Percentiles rank a stretch among this genome's conserved stretches.
These are phyloP conservation scores for Hypoxylon trugodes DNA, from an alignment of 495 filamentous ascomycete genomes.

Conservation along the genomic window DNA sequence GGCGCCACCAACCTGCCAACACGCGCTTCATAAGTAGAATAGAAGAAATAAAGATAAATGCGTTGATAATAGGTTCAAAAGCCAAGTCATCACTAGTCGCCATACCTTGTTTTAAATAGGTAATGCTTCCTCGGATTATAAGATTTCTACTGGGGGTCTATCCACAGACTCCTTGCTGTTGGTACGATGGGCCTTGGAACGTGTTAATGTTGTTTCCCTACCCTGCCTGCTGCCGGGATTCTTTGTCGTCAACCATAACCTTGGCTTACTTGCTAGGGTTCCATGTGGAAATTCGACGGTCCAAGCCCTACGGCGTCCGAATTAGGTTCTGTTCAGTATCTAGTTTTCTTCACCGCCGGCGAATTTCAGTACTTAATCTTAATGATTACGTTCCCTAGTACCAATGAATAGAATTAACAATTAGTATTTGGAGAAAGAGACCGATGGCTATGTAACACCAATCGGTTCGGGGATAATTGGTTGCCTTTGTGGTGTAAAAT, in stretches of 20 bases:
- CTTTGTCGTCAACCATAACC: slow-evolving; percentile 8
- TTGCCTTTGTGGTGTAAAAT: slow-evolving; percentile 14
- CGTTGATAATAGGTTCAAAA: too few species aligned
- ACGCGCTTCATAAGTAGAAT: too few species aligned
- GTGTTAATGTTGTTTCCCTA: slow-evolving; percentile 20
- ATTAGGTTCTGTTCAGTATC: slow-evolving; percentile 1
- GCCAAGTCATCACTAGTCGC: too few species aligned
- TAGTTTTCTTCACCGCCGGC: slow-evolving; percentile 23
- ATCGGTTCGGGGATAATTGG: slow-evolving; percentile 13
- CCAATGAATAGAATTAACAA: not conserved
- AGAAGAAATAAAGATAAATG: too few species aligned
- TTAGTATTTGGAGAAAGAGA: not conserved
- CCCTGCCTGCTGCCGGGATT: slow-evolving; percentile 6
- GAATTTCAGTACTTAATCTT: slow-evolving; percentile 13
- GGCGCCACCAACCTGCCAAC: slow-evolving; percentile 28
- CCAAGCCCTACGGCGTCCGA: slow-evolving; percentile 3
- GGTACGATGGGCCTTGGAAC: slow-evolving; percentile 28
- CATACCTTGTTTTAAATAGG: not conserved
- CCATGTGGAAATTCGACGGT: slow-evolving; percentile 14
- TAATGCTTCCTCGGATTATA: not conserved
- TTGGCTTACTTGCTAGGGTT: slow-evolving; percentile 2
- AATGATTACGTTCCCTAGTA: slow-evolving; percentile 1
- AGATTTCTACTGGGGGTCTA: slow-evolving; percentile 14
- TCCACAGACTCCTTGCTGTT: slow-evolving; percentile 7
- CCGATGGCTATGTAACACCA: not conserved